Evolutionary conservation across 768 basidiomycete genomes (phyloP), one percentile per base, ranked within the genome.

Genomic region (Naganishia vishniacii): DNA sequence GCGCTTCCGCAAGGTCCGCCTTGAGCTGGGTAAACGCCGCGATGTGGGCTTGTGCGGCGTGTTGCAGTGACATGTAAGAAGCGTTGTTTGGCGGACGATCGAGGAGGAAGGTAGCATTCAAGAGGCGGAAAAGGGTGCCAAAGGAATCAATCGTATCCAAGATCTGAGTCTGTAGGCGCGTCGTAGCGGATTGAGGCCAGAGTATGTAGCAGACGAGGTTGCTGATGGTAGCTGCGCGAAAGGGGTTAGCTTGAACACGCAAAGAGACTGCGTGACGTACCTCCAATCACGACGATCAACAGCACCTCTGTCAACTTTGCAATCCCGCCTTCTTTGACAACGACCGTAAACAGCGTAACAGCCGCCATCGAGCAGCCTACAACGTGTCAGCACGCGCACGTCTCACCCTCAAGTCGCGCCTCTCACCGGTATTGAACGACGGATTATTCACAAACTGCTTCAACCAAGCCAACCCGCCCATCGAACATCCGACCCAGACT

Each of bases 391-490:
- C 26, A n/a, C 18, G n/a, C 3, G 63, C 66, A 23, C 31, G 42
- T 20, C 20, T 44, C 25, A 3, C 11, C 3, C 41, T 26, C 9
- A n/a, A 13, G 31, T n/a, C n/a, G 48, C 9, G 51, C 9, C 48
- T 4, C 71, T 48, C 42, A 84, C 88, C 89, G n/a, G 89, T 87
- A 70, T 91, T 91, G 71, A 91, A 95, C 20, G 87, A 85, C 1
- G 90, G 89, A 72, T 87, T 92, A 12, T 80, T 82, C 82, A 98
- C 90, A 85, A 87, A 90, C 1, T 88, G 83, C 76, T 97, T 98
- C 79, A 86, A 84, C 88, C 89, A 98, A 0, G 92, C 90, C 18
- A 97, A 75, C 3, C 82, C 73, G 51, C 86, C 86, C 82, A 94
- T 88, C 23, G 87, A 85, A 3, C 89, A 69, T 4, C 89, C 92